Conservation (phyloP, 257 asterid genomes). For the Mitragyna speciosa region DNA sequence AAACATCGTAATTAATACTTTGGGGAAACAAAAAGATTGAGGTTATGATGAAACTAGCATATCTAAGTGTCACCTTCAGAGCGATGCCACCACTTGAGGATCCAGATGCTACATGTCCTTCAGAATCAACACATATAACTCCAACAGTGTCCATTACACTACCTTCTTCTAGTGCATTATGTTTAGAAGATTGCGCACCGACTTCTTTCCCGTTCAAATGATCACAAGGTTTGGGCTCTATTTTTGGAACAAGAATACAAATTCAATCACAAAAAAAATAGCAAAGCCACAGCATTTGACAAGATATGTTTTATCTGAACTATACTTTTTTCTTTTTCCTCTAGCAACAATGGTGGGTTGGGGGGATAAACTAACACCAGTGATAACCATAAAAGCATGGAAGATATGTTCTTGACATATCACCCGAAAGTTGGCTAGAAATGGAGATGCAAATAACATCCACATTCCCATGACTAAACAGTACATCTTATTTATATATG, state of each 20-base stretch:
- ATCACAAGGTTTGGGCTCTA: constrained; percentile 40
- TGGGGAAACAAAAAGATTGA: not conserved
- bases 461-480: not conserved
- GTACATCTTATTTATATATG: not conserved
- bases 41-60: not conserved
- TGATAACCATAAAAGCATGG: too few species aligned
- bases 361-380: not conserved
- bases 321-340: too few species aligned
- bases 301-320: not conserved
- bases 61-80: constrained; percentile 60
- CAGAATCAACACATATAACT: constrained; percentile 83
- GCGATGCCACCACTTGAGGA: constrained; percentile 99
- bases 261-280: constrained; percentile 14
- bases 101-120: constrained; percentile 84
- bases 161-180: constrained; percentile 46
- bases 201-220: constrained; percentile 29
- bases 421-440: not conserved
- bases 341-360: not conserved
- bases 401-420: not conserved
- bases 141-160: constrained; percentile 81
- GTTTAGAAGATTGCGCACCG: constrained; percentile 29
- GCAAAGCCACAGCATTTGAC: not conserved
- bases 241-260: constrained; percentile 17
- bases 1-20: not conserved
- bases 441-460: not conserved